Conservation (phyloP, 495 filamentous ascomycete genomes). For the Staphylotrichum longicolle region DNA sequence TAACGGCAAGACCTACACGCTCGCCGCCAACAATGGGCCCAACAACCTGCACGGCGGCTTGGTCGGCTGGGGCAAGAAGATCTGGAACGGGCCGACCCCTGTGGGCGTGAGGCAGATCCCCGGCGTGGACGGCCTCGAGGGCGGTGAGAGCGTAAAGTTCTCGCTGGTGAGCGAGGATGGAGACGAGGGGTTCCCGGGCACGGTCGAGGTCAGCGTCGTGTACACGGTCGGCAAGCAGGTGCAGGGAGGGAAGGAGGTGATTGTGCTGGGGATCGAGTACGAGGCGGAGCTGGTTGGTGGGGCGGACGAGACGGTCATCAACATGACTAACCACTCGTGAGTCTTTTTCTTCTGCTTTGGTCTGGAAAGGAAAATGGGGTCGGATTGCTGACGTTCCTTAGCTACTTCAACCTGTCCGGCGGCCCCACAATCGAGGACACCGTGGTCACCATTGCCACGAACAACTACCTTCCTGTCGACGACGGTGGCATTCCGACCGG, state of each 20-base stretch:
- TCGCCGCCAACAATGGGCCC: constrained; percentile 70
- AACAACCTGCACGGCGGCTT: constrained; percentile 82
- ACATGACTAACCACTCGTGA: constrained; percentile 93
- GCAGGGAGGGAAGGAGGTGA: constrained; percentile 56
- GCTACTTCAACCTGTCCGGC: constrained; percentile 86
- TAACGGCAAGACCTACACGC: constrained; percentile 65
- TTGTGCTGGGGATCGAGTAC: constrained; percentile 78
- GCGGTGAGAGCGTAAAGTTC: constrained; percentile 75
- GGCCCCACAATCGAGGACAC: constrained; percentile 71
- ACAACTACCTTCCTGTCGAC: constrained; percentile 72
- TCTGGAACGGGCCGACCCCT: constrained; percentile 72
- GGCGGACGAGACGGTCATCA: constrained; percentile 81
- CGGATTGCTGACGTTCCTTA: constrained; percentile 36
- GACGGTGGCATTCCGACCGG: constrained; percentile 63
- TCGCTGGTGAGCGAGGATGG: constrained; percentile 68
- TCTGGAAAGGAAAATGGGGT: background rate
- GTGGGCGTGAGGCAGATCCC: constrained; percentile 49
- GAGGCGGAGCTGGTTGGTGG: constrained; percentile 77
- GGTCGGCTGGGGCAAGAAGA: constrained; percentile 78
- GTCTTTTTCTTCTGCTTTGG: constrained; percentile 18
- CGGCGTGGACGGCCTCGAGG: constrained; percentile 54
- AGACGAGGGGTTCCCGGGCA: constrained; percentile 85
- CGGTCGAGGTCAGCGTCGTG: constrained; percentile 71
- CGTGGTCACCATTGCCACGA: constrained; percentile 65
- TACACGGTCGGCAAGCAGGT: constrained; percentile 71